Conservation (phyloP, 768 basidiomycete genomes). For the Lentinus tigrinus region DNA sequence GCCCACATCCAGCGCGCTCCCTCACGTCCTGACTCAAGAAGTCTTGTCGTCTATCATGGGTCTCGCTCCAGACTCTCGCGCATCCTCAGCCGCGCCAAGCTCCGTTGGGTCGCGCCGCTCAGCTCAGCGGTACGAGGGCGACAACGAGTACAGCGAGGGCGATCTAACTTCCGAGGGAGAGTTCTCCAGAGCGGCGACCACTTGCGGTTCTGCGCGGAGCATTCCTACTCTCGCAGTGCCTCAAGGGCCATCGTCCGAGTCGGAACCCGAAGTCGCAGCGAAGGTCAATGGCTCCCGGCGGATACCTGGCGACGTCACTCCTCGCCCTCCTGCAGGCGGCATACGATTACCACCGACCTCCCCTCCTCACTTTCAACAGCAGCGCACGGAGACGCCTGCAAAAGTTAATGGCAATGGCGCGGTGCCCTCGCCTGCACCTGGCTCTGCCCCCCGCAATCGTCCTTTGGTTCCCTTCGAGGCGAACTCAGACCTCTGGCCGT, state of each 20-base stretch:
- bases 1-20: slow-evolving; percentile 49
- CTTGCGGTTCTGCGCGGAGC: not conserved
- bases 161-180: slow-evolving; percentile 21
- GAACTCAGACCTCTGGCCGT: slow-evolving; percentile 72
- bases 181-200: slow-evolving; percentile 14
- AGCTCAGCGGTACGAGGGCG: slow-evolving; percentile 32
- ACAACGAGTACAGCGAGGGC: slow-evolving; percentile 34
- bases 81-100: slow-evolving; percentile 31
- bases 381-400: not conserved
- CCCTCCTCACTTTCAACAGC: not conserved
- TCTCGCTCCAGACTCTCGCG: slow-evolving; percentile 37
- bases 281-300: slow-evolving; percentile 7
- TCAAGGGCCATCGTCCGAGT: slow-evolving; percentile 2
- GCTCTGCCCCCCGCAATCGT: slow-evolving; percentile 18
- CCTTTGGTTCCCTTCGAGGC: slow-evolving; percentile 58
- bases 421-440: not conserved
- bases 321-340: slow-evolving; percentile 41
- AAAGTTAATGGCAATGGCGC: not conserved
- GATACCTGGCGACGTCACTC: slow-evolving; percentile 55
- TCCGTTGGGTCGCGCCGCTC: slow-evolving; percentile 25
- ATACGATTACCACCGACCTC: slow-evolving; percentile 24
- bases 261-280: slow-evolving; percentile 3
- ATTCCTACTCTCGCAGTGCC: slow-evolving; percentile 18
- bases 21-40: slow-evolving; percentile 70
- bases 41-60: slow-evolving; percentile 68